Base-by-base conservation (phyloP, 2,329 filamentous ascomycete species). In the Eutypa lata region DNA sequence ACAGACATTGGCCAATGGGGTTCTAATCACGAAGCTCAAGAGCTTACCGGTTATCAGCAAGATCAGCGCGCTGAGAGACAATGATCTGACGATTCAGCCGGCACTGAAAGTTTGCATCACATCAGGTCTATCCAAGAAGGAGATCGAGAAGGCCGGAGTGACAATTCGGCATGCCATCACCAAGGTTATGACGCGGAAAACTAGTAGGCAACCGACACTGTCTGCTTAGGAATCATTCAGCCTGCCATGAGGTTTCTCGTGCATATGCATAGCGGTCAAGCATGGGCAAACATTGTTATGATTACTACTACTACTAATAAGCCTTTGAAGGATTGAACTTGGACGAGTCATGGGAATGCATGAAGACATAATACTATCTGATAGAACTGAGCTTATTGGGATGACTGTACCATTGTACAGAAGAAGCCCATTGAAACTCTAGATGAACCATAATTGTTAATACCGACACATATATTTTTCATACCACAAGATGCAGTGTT, bases 61-160 rank as follows among this genome's bases (percentile, higher is more conserved):
- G 37, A 82, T 87, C 44, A 83, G 83, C 3, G 75, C 78, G 47
- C 80, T 84, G 14, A 87, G 87, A 66, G 88, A 92, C 53, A 79
- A 83, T 43, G 80, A 79, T 35, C 90, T 88, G 76, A 81, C 83
- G 55, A 78, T 87, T n/a, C 80, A 83, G 61, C 90, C 94, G 10
- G 90, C 91, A 1, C 79, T 99, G 57, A 97, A 97, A 74, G 83
- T 97, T 13, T 97, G 93, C 67, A 79, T 97, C 50, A 96, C 92
- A 0, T 89, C 84, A 5, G 94, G 89, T 1, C 76, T 99, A 57
- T 89, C 89, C 22, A 95, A 89, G 77, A 97, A 96, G 76, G 94
- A 99, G 71, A 89, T 92, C 51, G 95, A 99, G 75, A 96, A 95
- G 77, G 91, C 94, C 0, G 94, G 92, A 14, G 85, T 87, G 7